These are phyloP conservation scores for Aspergillus sclerotiicarbonarius DNA, from an alignment of 495 filamentous ascomycete genomes.

Conservation along the genomic window DNA sequence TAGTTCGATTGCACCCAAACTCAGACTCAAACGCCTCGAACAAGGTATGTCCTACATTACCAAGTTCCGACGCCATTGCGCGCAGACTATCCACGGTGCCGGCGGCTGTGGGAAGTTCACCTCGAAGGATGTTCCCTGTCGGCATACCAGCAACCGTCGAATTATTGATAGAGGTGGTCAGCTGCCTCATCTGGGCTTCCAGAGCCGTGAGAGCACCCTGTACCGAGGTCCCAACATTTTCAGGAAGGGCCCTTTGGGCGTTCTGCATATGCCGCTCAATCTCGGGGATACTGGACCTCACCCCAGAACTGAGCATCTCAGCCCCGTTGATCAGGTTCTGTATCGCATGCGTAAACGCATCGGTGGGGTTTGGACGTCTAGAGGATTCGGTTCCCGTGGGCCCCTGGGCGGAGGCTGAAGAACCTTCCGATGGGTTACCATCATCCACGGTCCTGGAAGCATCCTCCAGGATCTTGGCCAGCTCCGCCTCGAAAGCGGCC, in stretches of 20 bases:
- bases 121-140: slow-evolving; percentile 34
- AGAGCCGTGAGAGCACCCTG: slow-evolving; percentile 41
- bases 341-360: slow-evolving; percentile 32
- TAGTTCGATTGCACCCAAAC: slow-evolving; percentile 24
- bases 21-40: slow-evolving; percentile 42
- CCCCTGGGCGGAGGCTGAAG: slow-evolving; percentile 16
- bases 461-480: slow-evolving; percentile 43
- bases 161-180: slow-evolving; percentile 39
- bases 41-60: slow-evolving; percentile 41
- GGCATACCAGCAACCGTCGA: slow-evolving; percentile 38
- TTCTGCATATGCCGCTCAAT: slow-evolving; percentile 40
- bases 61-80: slow-evolving; percentile 45
- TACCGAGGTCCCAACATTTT: slow-evolving; percentile 39
- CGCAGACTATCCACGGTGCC: slow-evolving; percentile 40
- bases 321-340: slow-evolving; percentile 37
- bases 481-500: slow-evolving; percentile 51
- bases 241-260: slow-evolving; percentile 40
- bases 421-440: slow-evolving; percentile 11
- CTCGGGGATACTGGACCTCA: slow-evolving; percentile 37
- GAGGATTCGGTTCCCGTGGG: slow-evolving; percentile 16
- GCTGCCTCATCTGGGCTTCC: slow-evolving; percentile 41
- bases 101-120: slow-evolving; percentile 41
- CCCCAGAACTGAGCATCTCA: slow-evolving; percentile 35
- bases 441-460: slow-evolving; percentile 20
- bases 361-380: slow-evolving; percentile 24